These are phyloP conservation scores for Trichoderma aggressivum DNA, from an alignment of 2,329 filamentous ascomycete genomes.

Conservation along the genomic window DNA sequence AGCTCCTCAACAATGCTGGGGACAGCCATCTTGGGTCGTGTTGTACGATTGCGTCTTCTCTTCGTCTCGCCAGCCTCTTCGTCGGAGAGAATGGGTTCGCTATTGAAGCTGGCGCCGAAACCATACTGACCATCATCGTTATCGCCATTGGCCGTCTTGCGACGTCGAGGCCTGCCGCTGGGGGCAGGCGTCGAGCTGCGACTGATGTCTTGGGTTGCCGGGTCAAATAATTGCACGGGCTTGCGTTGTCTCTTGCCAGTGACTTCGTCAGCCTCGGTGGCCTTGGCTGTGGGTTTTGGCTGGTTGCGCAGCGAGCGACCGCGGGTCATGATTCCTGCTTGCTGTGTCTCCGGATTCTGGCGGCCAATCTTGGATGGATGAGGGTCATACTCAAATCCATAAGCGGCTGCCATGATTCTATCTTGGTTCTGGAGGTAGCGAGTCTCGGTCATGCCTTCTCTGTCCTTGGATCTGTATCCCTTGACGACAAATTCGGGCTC, in stretches of 20 bases:
- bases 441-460: conserved; percentile 43
- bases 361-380: conserved; percentile 55
- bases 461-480: conserved; percentile 48
- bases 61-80: conserved; percentile 26
- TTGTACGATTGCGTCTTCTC: conserved; percentile 32
- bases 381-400: conserved; percentile 60
- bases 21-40: conserved; percentile 27
- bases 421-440: conserved; percentile 53
- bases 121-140: conserved; percentile 28
- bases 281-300: conserved; percentile 55
- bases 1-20: conserved; percentile 28
- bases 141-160: conserved; percentile 31
- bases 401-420: conserved; percentile 55
- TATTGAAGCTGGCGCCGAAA: conserved; percentile 34
- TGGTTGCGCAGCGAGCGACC: conserved; percentile 54
- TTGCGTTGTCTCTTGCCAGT: conserved; percentile 54
- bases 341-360: conserved; percentile 57
- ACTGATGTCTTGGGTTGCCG: conserved; percentile 49
- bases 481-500: conserved; percentile 54
- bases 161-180: conserved; percentile 32
- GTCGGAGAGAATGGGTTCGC: conserved; percentile 31
- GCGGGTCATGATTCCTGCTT: conserved; percentile 48
- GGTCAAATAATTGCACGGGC: conserved; percentile 49
- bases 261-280: conserved; percentile 51
- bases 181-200: conserved; percentile 49